Percentiles rank a stretch among this genome's conserved stretches.
phyloP scores from a whole-genome alignment of 768 basidiomycete genomes.

The Phanerodontia chrysosporium region DNA sequence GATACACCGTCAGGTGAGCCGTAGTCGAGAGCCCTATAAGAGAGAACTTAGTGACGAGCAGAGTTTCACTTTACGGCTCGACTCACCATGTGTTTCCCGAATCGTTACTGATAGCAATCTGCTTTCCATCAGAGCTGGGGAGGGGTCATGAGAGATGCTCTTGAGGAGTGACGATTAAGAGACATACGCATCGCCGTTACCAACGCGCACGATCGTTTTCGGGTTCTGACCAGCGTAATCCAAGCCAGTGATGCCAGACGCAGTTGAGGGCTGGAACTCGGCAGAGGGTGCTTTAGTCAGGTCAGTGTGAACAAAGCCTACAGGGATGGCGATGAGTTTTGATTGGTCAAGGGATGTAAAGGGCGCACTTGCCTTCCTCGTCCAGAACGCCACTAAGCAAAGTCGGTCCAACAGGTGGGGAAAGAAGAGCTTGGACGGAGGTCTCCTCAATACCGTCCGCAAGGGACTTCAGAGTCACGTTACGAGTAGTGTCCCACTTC shows the following conservation, averaged over 20 bases:
- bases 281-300: constrained; percentile 39
- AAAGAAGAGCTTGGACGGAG: constrained; percentile 52
- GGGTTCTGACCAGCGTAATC: constrained; percentile 53
- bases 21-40: constrained; percentile 1
- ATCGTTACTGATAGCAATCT: constrained; percentile 56
- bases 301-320: constrained; percentile 46
- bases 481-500: constrained; percentile 58
- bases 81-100: constrained; percentile 51
- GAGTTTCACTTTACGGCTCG: neutral
- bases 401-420: constrained; percentile 53
- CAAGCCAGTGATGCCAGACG: constrained; percentile 44
- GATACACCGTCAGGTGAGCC: constrained; percentile 2
- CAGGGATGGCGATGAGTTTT: neutral
- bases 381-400: constrained; percentile 43
- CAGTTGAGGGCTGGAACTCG: constrained; percentile 36
- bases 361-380: constrained; percentile 36
- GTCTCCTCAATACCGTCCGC: constrained; percentile 68
- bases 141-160: neutral
- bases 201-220: constrained; percentile 47
- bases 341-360: neutral
- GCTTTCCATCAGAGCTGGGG: constrained; percentile 28
- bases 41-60: neutral
- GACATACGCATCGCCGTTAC: constrained; percentile 33
- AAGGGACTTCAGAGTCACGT: constrained; percentile 53
- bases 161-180: neutral